Percentiles rank a stretch among this genome's conserved stretches.
phyloP scores from a whole-genome alignment of 352 stramenopile genomes.

The Globisporangium ultimum region DNA sequence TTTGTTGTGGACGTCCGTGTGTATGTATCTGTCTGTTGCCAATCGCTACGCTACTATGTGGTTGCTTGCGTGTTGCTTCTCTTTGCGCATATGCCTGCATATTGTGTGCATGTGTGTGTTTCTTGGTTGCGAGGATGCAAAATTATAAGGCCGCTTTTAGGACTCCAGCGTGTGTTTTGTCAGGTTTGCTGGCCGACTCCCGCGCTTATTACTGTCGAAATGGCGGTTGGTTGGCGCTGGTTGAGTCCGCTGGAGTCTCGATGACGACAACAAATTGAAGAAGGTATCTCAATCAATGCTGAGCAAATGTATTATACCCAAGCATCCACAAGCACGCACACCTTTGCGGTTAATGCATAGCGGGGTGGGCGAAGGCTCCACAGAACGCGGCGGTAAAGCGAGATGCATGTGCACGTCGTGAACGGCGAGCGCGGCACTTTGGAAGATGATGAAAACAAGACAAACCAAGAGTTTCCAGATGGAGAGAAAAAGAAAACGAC shows the following conservation, averaged over 20 bases:
- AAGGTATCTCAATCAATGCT: slow-evolving; percentile 16
- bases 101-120: background rate
- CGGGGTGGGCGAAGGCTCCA: too few relatives aligned
- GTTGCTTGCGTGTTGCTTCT: background rate
- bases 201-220: too few relatives aligned
- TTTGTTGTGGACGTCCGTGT: too few relatives aligned
- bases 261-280: slow-evolving; percentile 15
- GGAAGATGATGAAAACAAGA: slow-evolving; percentile 15
- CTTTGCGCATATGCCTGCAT: background rate
- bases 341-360: too few relatives aligned
- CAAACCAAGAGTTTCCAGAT: slow-evolving; percentile 11
- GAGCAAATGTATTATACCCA: slow-evolving; percentile 1
- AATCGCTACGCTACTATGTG: too few relatives aligned
- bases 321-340: too few relatives aligned
- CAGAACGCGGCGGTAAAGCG: too few relatives aligned
- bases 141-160: slow-evolving; percentile 35
- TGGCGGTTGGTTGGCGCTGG: background rate
- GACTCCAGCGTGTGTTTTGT: background rate
- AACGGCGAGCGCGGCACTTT: too few relatives aligned
- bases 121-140: slow-evolving; percentile 22
- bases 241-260: slow-evolving; percentile 9
- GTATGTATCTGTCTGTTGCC: too few relatives aligned
- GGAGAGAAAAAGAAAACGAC: background rate
- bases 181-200: too few relatives aligned
- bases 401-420: too few relatives aligned